A percentile compares a stretch with the other conserved stretches of the same genome.
Conservation (phyloP, 169 alveolate genomes). For the Eimeria necatrix region DNA sequence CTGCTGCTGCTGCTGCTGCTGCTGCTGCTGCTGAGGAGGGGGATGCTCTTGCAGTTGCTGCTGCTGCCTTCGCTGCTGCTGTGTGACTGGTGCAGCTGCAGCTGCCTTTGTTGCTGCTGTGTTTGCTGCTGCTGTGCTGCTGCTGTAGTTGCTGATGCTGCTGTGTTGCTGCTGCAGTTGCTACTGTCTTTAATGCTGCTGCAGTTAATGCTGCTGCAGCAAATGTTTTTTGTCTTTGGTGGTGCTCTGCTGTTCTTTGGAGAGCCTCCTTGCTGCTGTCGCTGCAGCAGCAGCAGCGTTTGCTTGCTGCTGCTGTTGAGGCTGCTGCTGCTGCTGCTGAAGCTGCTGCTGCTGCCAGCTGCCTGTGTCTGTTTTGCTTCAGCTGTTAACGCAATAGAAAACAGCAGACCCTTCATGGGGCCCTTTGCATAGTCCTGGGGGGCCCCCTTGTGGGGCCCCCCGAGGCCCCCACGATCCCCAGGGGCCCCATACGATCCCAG, state of each 20-base stretch:
- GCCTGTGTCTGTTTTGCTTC: background rate
- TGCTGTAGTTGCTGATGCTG: background rate
- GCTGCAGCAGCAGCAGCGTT: background rate
- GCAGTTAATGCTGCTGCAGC: background rate
- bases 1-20: background rate
- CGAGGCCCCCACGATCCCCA: too few relatives aligned
- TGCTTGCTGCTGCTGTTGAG: slow-evolving; percentile 4
- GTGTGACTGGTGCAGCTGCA: too few relatives aligned
- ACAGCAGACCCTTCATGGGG: slow-evolving; percentile 1
- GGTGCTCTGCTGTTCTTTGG: background rate
- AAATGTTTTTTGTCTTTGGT: too few relatives aligned
- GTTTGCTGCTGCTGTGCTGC: background rate
- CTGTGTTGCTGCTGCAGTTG: background rate
- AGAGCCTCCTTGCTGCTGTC: background rate
- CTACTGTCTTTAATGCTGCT: background rate
- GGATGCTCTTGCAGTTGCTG: background rate
- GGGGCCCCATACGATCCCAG: too few relatives aligned
- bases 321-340: background rate
- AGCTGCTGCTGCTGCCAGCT: background rate
- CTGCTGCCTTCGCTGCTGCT: background rate
- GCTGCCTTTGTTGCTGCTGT: too few relatives aligned
- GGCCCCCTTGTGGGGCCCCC: background rate
- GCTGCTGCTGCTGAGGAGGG: background rate
- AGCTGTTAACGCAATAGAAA: background rate
- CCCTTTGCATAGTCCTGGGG: background rate